Evolutionary conservation across 352 stramenopile genomes (phyloP).

Genomic region (Aphanomyces stellatus): DNA sequence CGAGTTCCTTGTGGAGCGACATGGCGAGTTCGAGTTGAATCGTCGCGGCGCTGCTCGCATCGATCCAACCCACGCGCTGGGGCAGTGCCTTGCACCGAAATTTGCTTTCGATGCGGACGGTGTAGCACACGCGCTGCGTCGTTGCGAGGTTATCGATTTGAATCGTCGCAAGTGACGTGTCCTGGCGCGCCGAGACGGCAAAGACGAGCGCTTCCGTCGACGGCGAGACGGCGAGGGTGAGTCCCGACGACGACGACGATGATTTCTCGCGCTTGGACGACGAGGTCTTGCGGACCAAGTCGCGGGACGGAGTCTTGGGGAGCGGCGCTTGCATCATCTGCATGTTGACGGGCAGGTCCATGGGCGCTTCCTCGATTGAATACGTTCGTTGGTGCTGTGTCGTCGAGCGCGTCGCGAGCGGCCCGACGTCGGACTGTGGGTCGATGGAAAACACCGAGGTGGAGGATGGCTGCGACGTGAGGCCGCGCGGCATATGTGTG

Average conservation of each 20-base stretch:
- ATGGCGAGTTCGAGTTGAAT: constrained; percentile 2
- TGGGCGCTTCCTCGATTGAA: background rate
- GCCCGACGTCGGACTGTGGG: background rate
- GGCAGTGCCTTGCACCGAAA: constrained; percentile 12
- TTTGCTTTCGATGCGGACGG: constrained; percentile 16
- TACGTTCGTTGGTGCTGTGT: background rate
- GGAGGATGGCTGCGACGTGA: background rate
- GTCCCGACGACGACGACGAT: too few relatives aligned
- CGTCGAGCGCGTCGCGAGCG: background rate
- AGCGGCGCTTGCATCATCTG: background rate
- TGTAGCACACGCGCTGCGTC: background rate
- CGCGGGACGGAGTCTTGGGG: background rate
- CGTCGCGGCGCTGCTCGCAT: background rate
- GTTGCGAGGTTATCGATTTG: constrained; percentile 1
- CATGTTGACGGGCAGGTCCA: background rate
- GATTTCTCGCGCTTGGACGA: background rate
- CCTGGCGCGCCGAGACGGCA: background rate
- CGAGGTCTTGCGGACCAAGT: background rate
- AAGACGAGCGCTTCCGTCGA: background rate
- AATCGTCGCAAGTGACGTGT: background rate
- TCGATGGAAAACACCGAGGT: background rate
- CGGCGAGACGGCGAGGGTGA: background rate
- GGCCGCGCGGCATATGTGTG: background rate
- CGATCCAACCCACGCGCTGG: constrained; percentile 1
- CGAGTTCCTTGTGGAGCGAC: background rate